A percentile compares a stretch with the other conserved stretches of the same genome.
These are phyloP conservation scores for Penicillium arizonense DNA, from an alignment of 495 filamentous ascomycete genomes.

Conservation along the genomic window DNA sequence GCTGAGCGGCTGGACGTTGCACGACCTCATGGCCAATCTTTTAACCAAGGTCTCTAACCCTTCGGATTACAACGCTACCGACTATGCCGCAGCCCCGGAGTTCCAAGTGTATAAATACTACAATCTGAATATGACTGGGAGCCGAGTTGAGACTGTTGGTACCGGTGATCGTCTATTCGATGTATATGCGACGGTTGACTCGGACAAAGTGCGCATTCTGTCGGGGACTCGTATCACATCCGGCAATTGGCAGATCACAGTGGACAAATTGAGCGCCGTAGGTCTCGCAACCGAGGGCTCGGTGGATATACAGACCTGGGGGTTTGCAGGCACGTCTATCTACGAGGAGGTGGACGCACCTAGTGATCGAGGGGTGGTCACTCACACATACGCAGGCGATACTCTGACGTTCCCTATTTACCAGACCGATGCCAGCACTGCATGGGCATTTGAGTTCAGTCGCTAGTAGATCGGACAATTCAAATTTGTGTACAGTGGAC, in stretches of 20 bases:
- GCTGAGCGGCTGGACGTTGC: conserved; percentile 29
- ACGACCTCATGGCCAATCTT: conserved; percentile 37
- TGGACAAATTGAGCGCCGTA: conserved; percentile 24
- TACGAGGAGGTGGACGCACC: conserved; percentile 28
- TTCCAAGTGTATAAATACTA: conserved; percentile 49
- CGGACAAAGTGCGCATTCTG: conserved; percentile 28
- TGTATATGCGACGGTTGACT: conserved; percentile 29
- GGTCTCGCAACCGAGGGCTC: conserved; percentile 29
- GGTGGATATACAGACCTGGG: conserved; percentile 31
- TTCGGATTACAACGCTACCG: conserved; percentile 13
- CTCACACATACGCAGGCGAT: conserved; percentile 29
- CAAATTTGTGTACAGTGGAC: too few relatives aligned
- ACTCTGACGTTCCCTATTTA: conserved; percentile 33
- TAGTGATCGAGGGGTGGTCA: conserved; percentile 25
- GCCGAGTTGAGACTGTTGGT: conserved; percentile 27
- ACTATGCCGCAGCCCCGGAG: conserved; percentile 33
- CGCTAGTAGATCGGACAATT: background rate
- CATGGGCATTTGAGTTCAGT: conserved; percentile 37
- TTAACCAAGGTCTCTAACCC: conserved; percentile 13
- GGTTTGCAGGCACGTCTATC: conserved; percentile 7
- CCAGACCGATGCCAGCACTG: conserved; percentile 29
- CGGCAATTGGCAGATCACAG: conserved; percentile 33
- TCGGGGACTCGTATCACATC: conserved; percentile 25
- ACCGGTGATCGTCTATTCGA: conserved; percentile 34
- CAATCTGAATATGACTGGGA: conserved; percentile 35